phyloP scores from a whole-genome alignment of 73 alveolate species.

The Symbiodinium natans region DNA sequence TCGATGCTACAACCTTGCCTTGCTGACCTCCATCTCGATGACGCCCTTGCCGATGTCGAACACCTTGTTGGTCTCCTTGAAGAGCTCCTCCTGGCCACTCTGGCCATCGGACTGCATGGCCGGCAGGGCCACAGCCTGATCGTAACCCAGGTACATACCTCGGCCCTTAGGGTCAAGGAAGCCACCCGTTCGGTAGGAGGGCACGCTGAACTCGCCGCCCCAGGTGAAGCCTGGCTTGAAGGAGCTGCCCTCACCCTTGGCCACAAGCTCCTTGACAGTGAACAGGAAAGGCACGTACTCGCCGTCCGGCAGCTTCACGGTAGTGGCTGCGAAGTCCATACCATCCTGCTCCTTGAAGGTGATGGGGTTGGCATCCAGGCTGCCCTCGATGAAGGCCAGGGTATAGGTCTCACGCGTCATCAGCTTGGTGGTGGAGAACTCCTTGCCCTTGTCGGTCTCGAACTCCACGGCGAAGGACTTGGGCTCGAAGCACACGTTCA shows the following conservation, averaged over 20 bases:
- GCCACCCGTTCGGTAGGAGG: slow-evolving; percentile 92
- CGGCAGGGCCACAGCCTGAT: slow-evolving; percentile 94
- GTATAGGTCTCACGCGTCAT: slow-evolving; percentile 94
- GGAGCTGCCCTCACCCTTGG: slow-evolving; percentile 92
- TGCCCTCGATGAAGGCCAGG: slow-evolving; percentile 94
- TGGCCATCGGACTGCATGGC: slow-evolving; percentile 94
- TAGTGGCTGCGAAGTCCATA: slow-evolving; percentile 94
- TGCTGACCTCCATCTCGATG: slow-evolving; percentile 94
- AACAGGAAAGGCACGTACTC: slow-evolving; percentile 94
- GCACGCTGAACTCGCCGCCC: slow-evolving; percentile 94
- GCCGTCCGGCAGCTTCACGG: slow-evolving; percentile 95
- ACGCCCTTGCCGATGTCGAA: slow-evolving; percentile 90
- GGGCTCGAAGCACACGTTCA: slow-evolving; percentile 33
- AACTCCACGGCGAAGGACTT: slow-evolving; percentile 94
- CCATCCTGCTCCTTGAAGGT: slow-evolving; percentile 94
- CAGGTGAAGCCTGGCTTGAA: slow-evolving; percentile 87
- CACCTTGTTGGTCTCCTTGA: slow-evolving; percentile 94
- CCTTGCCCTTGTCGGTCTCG: slow-evolving; percentile 93
- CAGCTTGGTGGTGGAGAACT: slow-evolving; percentile 94
- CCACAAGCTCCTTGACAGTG: slow-evolving; percentile 94
- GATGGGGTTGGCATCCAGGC: slow-evolving; percentile 77
- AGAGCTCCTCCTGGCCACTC: slow-evolving; percentile 94
- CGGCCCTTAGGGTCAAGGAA: slow-evolving; percentile 95
- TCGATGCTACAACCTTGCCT: too few species aligned
- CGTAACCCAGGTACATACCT: slow-evolving; percentile 89